phyloP scores from a whole-genome alignment of 495 filamentous ascomycete species.

The Hypoxylon lienhwacheense region DNA sequence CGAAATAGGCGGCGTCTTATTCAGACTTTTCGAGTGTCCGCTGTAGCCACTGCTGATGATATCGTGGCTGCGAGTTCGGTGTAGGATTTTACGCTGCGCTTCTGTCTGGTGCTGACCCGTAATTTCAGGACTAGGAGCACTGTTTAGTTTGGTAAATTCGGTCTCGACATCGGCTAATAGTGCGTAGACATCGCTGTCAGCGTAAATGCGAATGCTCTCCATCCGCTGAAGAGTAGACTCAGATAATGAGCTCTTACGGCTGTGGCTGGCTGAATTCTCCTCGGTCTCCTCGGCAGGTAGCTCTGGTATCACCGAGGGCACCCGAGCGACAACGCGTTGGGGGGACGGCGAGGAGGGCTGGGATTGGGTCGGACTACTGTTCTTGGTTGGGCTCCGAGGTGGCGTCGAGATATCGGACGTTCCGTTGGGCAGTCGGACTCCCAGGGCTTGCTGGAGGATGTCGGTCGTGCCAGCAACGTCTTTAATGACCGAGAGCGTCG shows the following conservation, averaged over 20 bases:
- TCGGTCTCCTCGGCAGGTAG: slow-evolving; percentile 46
- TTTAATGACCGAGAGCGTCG: slow-evolving; percentile 44
- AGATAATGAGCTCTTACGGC: slow-evolving; percentile 26
- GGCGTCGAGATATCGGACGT: slow-evolving; percentile 51
- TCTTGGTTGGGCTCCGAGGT: slow-evolving; percentile 51
- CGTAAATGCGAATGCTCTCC: slow-evolving; percentile 69
- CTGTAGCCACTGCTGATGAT: slow-evolving; percentile 37
- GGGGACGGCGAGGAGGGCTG: slow-evolving; percentile 45
- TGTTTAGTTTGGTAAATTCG: slow-evolving; percentile 58
- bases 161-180: slow-evolving; percentile 63
- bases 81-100: slow-evolving; percentile 36
- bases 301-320: slow-evolving; percentile 53
- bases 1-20: slow-evolving; percentile 24
- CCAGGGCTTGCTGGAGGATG: slow-evolving; percentile 46
- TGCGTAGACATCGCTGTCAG: slow-evolving; percentile 64
- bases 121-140: slow-evolving; percentile 21
- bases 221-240: slow-evolving; percentile 44
- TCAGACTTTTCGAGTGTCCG: slow-evolving; percentile 29
- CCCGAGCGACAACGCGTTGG: slow-evolving; percentile 51
- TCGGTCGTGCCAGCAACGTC: slow-evolving; percentile 43
- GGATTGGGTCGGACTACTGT: slow-evolving; percentile 33
- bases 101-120: slow-evolving; percentile 16
- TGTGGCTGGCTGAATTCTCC: slow-evolving; percentile 20
- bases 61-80: slow-evolving; percentile 48
- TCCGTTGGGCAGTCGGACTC: slow-evolving; percentile 41